phyloP scores from a whole-genome alignment of 1,139 yeast species.

The Pichia inconspicua region DNA sequence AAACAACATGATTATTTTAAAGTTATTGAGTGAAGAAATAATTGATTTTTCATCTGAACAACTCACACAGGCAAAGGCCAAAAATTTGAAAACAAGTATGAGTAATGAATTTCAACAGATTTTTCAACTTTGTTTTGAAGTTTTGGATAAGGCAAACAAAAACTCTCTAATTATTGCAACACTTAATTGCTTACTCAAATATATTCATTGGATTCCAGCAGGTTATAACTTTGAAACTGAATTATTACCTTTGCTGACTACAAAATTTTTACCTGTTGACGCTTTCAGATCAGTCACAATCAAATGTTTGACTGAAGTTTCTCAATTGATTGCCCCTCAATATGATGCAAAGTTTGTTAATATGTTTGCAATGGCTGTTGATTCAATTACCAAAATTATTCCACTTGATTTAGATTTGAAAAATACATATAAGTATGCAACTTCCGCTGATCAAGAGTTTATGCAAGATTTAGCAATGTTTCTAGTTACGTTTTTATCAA shows the following conservation, averaged over 20 bases:
- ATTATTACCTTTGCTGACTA: conserved; percentile 60
- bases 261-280: conserved; percentile 68
- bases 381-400: conserved; percentile 59
- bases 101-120: conserved; percentile 87
- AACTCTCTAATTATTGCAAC: conserved; percentile 82
- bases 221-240: conserved; percentile 87
- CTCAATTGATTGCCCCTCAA: conserved; percentile 53
- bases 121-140: conserved; percentile 87
- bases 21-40: conserved; percentile 86
- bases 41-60: conserved; percentile 92
- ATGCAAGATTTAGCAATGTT: conserved; percentile 94
- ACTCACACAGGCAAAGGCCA: conserved; percentile 92
- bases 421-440: conserved; percentile 65
- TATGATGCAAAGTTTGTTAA: conserved; percentile 63
- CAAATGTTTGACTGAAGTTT: conserved; percentile 88
- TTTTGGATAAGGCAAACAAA: conserved; percentile 78
- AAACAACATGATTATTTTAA: conserved; percentile 89
- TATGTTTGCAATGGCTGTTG: conserved; percentile 70
- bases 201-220: conserved; percentile 90
- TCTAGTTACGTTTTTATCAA: conserved; percentile 72
- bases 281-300: conserved; percentile 80
- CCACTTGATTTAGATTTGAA: conserved; percentile 72
- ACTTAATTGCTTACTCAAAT: conserved; percentile 70
- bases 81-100: conserved; percentile 74
- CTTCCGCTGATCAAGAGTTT: conserved; percentile 82